Evolutionary conservation across 1,284 basidiomycete genomes (phyloP).

Genomic region (Sanguinoderma infundibulare): DNA sequence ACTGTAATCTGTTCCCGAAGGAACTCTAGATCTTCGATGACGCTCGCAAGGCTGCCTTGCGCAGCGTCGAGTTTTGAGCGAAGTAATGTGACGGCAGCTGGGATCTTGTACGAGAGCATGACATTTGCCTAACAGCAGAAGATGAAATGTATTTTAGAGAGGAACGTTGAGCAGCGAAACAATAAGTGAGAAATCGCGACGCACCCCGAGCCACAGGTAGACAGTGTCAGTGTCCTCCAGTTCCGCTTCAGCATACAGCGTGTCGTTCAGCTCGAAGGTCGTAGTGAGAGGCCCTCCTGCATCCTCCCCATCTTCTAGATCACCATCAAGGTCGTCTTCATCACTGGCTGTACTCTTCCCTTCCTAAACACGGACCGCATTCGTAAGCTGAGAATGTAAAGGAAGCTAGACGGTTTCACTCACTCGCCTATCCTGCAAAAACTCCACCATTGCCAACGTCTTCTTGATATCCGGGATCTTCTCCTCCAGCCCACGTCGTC

Average conservation of each 20-base stretch:
- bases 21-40: constrained; percentile 91
- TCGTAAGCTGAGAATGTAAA: neutral
- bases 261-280: constrained; percentile 96
- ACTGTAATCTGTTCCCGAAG: constrained; percentile 95
- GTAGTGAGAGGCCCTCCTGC: constrained; percentile 72
- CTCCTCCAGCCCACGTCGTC: constrained; percentile 81
- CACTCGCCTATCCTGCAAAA: constrained; percentile 74
- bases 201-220: constrained; percentile 95
- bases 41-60: constrained; percentile 68
- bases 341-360: constrained; percentile 54
- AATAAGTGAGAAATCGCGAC: constrained; percentile 37
- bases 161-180: constrained; percentile 1
- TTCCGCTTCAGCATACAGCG: constrained; percentile 90
- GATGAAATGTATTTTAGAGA: neutral
- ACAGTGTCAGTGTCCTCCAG: constrained; percentile 89
- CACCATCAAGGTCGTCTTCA: constrained; percentile 56
- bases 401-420: constrained; percentile 31
- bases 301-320: constrained; percentile 45
- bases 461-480: constrained; percentile 98
- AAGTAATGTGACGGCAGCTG: constrained; percentile 81
- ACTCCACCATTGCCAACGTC: constrained; percentile 90
- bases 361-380: constrained; percentile 46
- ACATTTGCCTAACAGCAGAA: constrained; percentile 82
- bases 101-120: constrained; percentile 94
- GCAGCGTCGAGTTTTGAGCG: constrained; percentile 81